phyloP scores from a whole-genome alignment of 2,329 filamentous ascomycete species.

The Coniochaeta prunicola region DNA sequence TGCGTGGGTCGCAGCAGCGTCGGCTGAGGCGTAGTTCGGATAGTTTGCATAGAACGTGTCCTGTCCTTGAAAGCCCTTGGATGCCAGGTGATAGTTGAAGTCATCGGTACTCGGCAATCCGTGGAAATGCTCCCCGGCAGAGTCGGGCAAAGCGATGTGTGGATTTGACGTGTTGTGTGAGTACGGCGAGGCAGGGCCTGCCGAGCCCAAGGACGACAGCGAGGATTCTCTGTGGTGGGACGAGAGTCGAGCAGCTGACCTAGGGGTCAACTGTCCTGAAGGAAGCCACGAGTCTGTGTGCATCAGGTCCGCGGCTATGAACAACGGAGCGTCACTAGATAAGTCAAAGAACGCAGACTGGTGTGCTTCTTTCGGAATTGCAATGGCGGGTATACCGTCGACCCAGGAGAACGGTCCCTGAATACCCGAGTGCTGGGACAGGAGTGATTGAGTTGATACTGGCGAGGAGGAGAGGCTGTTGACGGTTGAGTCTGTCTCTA shows the following conservation, averaged over 20 bases:
- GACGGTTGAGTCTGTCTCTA: slow-evolving; percentile 13
- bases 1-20: slow-evolving; percentile 26
- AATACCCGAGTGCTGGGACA: slow-evolving; percentile 14
- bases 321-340: slow-evolving; percentile 14
- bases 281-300: slow-evolving; percentile 34
- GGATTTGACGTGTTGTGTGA: slow-evolving; percentile 48
- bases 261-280: slow-evolving; percentile 28
- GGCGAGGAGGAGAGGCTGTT: slow-evolving; percentile 21
- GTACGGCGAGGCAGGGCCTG: slow-evolving; percentile 53
- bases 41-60: slow-evolving; percentile 34
- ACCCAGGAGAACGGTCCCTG: slow-evolving; percentile 20
- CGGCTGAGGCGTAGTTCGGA: slow-evolving; percentile 26
- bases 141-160: slow-evolving; percentile 48
- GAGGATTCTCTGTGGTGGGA: slow-evolving; percentile 53
- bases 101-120: slow-evolving; percentile 33
- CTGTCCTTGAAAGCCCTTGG: slow-evolving; percentile 16
- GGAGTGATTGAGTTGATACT: slow-evolving; percentile 18
- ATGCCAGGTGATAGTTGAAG: slow-evolving; percentile 37
- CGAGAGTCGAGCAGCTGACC: slow-evolving; percentile 27
- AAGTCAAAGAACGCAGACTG: slow-evolving; percentile 14
- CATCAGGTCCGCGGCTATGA: slow-evolving; percentile 20
- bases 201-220: slow-evolving; percentile 52
- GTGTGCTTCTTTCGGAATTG: slow-evolving; percentile 11
- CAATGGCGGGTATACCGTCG: slow-evolving; percentile 23
- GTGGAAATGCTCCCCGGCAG: slow-evolving; percentile 36